Conservation (phyloP, 148 eudicot species). For the Dysphania ambrosioides region DNA sequence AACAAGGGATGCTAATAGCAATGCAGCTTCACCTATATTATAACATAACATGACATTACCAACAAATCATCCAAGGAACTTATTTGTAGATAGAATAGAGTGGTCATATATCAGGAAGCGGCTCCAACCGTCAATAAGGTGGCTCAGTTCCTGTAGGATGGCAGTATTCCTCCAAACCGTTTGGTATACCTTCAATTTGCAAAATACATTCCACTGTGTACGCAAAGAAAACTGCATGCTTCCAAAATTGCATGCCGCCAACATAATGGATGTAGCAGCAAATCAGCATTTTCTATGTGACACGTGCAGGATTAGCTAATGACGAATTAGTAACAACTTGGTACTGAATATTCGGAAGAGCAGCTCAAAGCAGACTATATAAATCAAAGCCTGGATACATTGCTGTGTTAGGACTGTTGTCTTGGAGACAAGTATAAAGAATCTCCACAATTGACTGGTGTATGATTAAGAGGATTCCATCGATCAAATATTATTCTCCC, state of each 20-base stretch:
- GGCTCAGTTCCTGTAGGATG: background rate
- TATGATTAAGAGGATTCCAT: slow-evolving; percentile 81
- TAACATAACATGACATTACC: background rate
- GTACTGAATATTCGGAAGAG: background rate
- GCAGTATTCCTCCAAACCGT: background rate
- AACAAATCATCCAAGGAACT: background rate
- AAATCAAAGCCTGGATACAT: slow-evolving; percentile 1
- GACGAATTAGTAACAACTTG: background rate
- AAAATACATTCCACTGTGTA: background rate
- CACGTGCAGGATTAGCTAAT: background rate
- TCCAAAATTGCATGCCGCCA: background rate
- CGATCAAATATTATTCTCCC: slow-evolving; percentile 89
- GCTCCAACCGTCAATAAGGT: background rate
- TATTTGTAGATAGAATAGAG: background rate
- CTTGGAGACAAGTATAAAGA: slow-evolving; percentile 53
- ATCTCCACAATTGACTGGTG: slow-evolving; percentile 54
- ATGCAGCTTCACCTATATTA: slow-evolving; percentile 5
- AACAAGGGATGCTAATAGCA: background rate
- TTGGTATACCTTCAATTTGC: background rate
- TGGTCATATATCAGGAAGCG: background rate
- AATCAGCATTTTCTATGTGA: background rate
- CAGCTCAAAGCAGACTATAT: background rate
- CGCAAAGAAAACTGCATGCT: background rate
- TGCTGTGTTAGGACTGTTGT: slow-evolving; percentile 42
- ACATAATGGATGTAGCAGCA: background rate